Evolutionary conservation across 768 basidiomycete genomes (phyloP).

Genomic region (Termitomyces sp.): DNA sequence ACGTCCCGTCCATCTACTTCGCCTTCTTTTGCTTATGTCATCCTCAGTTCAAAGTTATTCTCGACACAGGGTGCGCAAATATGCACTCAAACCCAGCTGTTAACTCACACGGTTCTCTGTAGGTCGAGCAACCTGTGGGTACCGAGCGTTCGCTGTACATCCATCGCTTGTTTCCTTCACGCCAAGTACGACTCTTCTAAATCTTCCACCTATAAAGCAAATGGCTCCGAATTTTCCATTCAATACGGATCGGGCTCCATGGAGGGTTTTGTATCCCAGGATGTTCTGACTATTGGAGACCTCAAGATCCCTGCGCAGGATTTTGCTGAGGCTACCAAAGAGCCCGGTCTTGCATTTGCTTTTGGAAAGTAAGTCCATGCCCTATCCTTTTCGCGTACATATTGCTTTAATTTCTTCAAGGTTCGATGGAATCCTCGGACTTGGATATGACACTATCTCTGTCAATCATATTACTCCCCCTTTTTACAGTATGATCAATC

Average conservation of each 20-base stretch:
- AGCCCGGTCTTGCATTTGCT: conserved; percentile 95
- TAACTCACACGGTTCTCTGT: conserved; percentile 3
- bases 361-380: conserved; percentile 73
- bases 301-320: conserved; percentile 67
- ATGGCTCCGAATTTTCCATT: conserved; percentile 86
- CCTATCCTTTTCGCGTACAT: background rate
- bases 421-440: conserved; percentile 93
- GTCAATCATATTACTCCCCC: conserved; percentile 92
- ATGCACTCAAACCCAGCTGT: background rate
- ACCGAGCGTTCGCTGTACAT: conserved; percentile 73
- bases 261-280: conserved; percentile 92
- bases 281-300: conserved; percentile 78
- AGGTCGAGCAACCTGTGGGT: conserved; percentile 95
- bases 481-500: conserved; percentile 88
- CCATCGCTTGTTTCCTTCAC: conserved; percentile 93
- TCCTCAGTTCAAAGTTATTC: conserved; percentile 82
- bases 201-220: conserved; percentile 85
- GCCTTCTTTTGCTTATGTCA: background rate
- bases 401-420: conserved; percentile 27
- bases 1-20: conserved; percentile 19
- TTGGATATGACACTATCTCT: conserved; percentile 92
- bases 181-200: conserved; percentile 77
- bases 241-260: conserved; percentile 95
- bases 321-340: conserved; percentile 94
- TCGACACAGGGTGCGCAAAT: conserved; percentile 73